A percentile compares a stretch with the other conserved stretches of the same genome.
phyloP scores from a whole-genome alignment of 2,329 filamentous ascomycete species.

The Botrytis tulipae region DNA sequence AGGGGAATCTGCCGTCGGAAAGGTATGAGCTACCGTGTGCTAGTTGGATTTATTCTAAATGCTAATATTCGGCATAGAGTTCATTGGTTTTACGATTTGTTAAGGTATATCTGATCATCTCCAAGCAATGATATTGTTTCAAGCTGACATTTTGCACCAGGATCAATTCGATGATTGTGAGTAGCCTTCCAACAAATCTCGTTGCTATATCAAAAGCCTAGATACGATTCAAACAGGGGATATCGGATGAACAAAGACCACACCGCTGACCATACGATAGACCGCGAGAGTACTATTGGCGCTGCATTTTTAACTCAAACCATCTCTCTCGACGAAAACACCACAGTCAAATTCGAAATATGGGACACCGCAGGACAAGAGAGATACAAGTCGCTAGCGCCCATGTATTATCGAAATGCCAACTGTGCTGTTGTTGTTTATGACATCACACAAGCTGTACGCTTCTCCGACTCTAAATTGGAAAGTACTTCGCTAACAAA shows the following conservation, averaged over 20 bases:
- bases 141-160: conserved; percentile 46
- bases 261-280: conserved; percentile 11
- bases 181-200: conserved; percentile 5
- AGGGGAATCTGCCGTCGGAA: conserved; percentile 99
- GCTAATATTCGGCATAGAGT: conserved; percentile 57
- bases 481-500: not conserved
- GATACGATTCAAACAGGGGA: not conserved
- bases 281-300: conserved; percentile 45
- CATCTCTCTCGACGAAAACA: conserved; percentile 95
- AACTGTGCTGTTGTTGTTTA: conserved; percentile 99
- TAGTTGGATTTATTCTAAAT: conserved; percentile 19
- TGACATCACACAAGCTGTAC: conserved; percentile 97
- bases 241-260: conserved; percentile 6
- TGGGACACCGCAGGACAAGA: conserved; percentile 99
- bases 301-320: conserved; percentile 99
- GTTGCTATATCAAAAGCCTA: not conserved
- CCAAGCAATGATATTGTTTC: not conserved
- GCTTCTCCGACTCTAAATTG: conserved; percentile 8
- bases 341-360: conserved; percentile 99
- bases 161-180: conserved; percentile 89
- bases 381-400: conserved; percentile 96
- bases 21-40: conserved; percentile 57
- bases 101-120: conserved; percentile 64
- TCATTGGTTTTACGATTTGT: conserved; percentile 97
- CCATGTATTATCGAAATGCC: conserved; percentile 99